phyloP scores from a whole-genome alignment of 495 filamentous ascomycete species.

The Daldinia caldariorum region DNA sequence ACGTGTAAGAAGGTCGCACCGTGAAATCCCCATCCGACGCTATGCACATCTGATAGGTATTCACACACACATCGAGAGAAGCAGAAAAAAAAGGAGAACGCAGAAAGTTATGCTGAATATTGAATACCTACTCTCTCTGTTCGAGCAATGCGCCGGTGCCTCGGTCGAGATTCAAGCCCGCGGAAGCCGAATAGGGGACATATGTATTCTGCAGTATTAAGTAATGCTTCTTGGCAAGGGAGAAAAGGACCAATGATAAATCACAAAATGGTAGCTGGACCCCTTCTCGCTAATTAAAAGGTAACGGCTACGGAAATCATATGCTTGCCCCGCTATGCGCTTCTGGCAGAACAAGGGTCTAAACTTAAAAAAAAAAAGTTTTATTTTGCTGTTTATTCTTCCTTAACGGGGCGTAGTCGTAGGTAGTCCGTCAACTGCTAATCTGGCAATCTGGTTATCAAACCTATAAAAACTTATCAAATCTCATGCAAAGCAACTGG shows the following conservation, averaged over 20 bases:
- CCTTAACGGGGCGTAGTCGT: conserved; percentile 27
- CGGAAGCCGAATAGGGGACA: neutral
- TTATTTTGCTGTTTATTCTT: no score
- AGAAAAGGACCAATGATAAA: conserved; percentile 13
- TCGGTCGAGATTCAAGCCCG: neutral
- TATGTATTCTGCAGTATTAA: neutral
- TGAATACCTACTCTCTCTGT: no score
- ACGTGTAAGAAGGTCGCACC: neutral
- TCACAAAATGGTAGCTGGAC: conserved; percentile 18
- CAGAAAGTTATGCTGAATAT: neutral
- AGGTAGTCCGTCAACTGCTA: conserved; percentile 14
- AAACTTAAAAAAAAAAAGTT: conserved; percentile 21
- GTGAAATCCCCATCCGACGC: neutral
- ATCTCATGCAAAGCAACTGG: conserved; percentile 7
- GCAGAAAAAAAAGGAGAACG: neutral
- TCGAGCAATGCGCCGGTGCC: neutral
- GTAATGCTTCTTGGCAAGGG: conserved; percentile 12
- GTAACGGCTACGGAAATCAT: conserved; percentile 23
- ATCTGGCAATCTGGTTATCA: conserved; percentile 27
- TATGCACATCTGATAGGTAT: neutral
- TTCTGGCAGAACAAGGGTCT: conserved; percentile 19
- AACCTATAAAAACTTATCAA: neutral
- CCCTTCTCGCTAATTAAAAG: conserved; percentile 31
- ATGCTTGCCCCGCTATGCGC: conserved; percentile 7
- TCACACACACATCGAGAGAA: neutral